Conservation (phyloP, 169 alveolate genomes). For the Cryptosporidium baileyi region DNA sequence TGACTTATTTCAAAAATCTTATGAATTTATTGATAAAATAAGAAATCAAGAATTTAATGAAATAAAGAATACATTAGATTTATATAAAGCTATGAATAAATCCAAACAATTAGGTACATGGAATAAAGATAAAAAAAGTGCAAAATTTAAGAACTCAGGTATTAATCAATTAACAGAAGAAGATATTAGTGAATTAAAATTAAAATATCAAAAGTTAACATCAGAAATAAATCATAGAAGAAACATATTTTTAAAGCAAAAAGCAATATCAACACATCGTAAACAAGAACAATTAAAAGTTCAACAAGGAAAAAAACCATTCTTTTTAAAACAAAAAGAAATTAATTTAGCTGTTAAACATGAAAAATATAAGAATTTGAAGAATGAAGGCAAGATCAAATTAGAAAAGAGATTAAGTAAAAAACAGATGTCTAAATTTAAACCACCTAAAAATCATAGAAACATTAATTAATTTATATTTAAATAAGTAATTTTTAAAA, state of each 20-base stretch:
- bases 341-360: constrained; percentile 13
- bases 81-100: constrained; percentile 24
- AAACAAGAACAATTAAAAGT: constrained; percentile 37
- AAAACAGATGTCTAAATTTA: constrained; percentile 20
- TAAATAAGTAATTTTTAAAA: background rate
- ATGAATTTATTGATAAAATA: constrained; percentile 25
- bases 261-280: constrained; percentile 36
- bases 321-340: constrained; percentile 41
- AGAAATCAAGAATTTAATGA: constrained; percentile 24
- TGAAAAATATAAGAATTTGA: constrained; percentile 27
- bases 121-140: constrained; percentile 20
- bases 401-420: constrained; percentile 6
- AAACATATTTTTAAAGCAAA: constrained; percentile 11
- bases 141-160: constrained; percentile 31
- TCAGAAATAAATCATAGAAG: constrained; percentile 55
- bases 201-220: constrained; percentile 11
- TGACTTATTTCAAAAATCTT: constrained; percentile 56
- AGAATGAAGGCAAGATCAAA: background rate
- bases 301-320: constrained; percentile 55
- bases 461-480: background rate
- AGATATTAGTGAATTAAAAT: constrained; percentile 20
- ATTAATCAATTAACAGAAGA: constrained; percentile 24
- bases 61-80: constrained; percentile 20
- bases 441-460: constrained; percentile 10
- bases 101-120: constrained; percentile 56